Percentiles rank a stretch among this genome's conserved stretches.
Conservation (phyloP, 2,329 filamentous ascomycete species). For the Aspergillus ochraceoroseus region DNA sequence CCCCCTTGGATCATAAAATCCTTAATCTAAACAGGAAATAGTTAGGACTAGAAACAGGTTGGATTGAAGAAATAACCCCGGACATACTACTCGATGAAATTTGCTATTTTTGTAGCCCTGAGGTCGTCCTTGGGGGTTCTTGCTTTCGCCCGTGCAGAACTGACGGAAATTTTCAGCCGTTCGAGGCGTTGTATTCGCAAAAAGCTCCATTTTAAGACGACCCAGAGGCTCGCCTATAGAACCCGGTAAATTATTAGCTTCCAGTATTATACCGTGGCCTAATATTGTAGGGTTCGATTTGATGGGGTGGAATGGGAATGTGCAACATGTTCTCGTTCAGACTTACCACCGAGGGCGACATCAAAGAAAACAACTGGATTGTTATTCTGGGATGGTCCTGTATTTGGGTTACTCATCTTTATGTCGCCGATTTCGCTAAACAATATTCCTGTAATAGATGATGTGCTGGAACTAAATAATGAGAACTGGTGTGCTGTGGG, state of each 20-base stretch:
- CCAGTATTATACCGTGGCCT: not conserved
- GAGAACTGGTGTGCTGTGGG: no score
- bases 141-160: conserved; percentile 91
- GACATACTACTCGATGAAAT: conserved; percentile 83
- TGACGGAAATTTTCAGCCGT: conserved; percentile 97
- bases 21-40: conserved; percentile 56
- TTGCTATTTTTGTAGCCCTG: conserved; percentile 93
- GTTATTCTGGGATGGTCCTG: conserved; percentile 7
- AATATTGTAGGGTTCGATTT: no score
- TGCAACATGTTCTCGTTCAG: no score
- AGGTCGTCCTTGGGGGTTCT: conserved; percentile 68
- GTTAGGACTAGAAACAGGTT: not conserved
- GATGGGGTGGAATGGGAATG: no score
- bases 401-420: conserved; percentile 3
- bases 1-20: conserved; percentile 98
- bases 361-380: conserved; percentile 51
- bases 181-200: conserved; percentile 73
- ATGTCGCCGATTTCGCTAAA: no score
- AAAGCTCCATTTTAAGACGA: conserved; percentile 85
- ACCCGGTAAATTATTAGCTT: conserved; percentile 5
- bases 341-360: conserved; percentile 45
- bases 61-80: not conserved
- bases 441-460: no score
- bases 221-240: conserved; percentile 72
- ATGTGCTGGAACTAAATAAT: no score